Conservation (phyloP, 148 eudicot genomes). For the Nyssa sinensis region DNA sequence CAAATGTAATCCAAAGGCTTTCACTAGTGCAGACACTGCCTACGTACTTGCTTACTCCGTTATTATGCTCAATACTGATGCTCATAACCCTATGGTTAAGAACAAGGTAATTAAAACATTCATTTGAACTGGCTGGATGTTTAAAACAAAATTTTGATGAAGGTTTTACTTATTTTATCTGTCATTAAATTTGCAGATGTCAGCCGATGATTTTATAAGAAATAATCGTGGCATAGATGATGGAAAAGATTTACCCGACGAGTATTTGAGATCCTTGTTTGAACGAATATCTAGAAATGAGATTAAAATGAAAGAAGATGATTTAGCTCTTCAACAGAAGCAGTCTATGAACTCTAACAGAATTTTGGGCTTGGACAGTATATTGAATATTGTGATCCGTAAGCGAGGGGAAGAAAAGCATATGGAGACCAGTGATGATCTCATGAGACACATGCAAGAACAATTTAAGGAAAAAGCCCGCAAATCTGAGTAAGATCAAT, state of each 20-base stretch:
- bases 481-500: slow-evolving; percentile 86
- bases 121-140: slow-evolving; percentile 6
- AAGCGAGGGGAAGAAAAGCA: slow-evolving; percentile 75
- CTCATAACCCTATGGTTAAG: slow-evolving; percentile 97
- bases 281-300: slow-evolving; percentile 90
- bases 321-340: slow-evolving; percentile 67
- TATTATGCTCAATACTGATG: slow-evolving; percentile 97
- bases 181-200: slow-evolving; percentile 60
- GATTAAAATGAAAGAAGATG: slow-evolving; percentile 95
- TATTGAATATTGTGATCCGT: slow-evolving; percentile 89
- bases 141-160: slow-evolving; percentile 4
- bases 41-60: slow-evolving; percentile 98
- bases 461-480: slow-evolving; percentile 99
- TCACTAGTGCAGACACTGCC: slow-evolving; percentile 97
- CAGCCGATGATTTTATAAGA: slow-evolving; percentile 90
- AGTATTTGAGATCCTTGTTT: slow-evolving; percentile 81
- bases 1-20: slow-evolving; percentile 92
- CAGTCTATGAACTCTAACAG: slow-evolving; percentile 78
- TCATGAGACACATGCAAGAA: slow-evolving; percentile 94
- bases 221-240: slow-evolving; percentile 99
- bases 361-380: slow-evolving; percentile 86
- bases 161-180: slow-evolving; percentile 10
- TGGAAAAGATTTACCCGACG: slow-evolving; percentile 95
- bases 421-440: slow-evolving; percentile 87
- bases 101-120: slow-evolving; percentile 56